A percentile compares a stretch with the other conserved stretches of the same genome.
Evolutionary conservation across 106 monocot species (phyloP).

Genomic region (Agapanthus africanus): DNA sequence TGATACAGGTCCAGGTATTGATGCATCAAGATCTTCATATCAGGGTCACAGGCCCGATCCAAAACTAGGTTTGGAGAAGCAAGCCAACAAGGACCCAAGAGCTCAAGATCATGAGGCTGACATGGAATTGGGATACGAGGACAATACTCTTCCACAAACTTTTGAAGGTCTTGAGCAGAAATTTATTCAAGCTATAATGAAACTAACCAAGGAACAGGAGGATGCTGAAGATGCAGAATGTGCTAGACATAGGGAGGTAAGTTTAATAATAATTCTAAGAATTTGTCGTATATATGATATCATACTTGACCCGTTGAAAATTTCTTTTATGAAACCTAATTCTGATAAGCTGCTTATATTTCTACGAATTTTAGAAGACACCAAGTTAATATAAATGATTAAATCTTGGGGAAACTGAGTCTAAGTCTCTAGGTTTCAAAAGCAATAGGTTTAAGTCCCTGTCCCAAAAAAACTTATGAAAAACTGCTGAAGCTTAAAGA

Average conservation of each 20-base stretch:
- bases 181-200: slow-evolving; percentile 64
- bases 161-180: slow-evolving; percentile 78
- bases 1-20: slow-evolving; percentile 44
- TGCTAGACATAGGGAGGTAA: slow-evolving; percentile 82
- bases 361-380: background rate
- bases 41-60: slow-evolving; percentile 50
- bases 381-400: background rate
- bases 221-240: slow-evolving; percentile 88
- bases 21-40: slow-evolving; percentile 37
- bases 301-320: background rate
- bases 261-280: background rate
- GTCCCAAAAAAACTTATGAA: no score
- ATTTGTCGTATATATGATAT: background rate
- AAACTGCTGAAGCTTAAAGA: no score
- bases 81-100: slow-evolving; percentile 34
- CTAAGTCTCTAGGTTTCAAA: no score
- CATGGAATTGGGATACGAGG: slow-evolving; percentile 46
- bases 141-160: slow-evolving; percentile 44
- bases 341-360: background rate
- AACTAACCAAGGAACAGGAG: slow-evolving; percentile 68
- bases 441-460: no score
- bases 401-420: no score
- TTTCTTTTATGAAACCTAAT: background rate
- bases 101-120: slow-evolving; percentile 23
- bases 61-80: slow-evolving; percentile 45